These are phyloP conservation scores for Epichloe coenophiala DNA, from an alignment of 2,329 filamentous ascomycete species.

Conservation along the genomic window DNA sequence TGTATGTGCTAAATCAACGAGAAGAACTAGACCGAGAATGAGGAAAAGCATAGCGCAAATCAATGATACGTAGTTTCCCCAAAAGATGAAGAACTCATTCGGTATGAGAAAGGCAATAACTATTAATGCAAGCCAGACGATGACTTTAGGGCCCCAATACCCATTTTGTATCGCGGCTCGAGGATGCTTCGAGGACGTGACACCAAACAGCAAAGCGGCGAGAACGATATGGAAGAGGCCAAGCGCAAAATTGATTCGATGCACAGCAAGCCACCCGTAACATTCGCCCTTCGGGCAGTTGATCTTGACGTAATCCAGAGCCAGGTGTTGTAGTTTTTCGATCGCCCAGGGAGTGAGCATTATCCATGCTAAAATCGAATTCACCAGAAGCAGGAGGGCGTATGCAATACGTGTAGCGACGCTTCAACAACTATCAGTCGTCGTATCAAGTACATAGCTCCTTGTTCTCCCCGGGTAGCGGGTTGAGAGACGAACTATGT, in stretches of 20 bases:
- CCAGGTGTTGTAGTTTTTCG: conserved; percentile 83
- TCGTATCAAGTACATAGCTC: neutral
- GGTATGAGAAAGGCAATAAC: conserved; percentile 93
- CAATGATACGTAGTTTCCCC: conserved; percentile 83
- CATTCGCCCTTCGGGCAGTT: conserved; percentile 83
- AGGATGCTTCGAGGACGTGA: conserved; percentile 73
- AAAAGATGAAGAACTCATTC: conserved; percentile 85
- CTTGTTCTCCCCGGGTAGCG: neutral
- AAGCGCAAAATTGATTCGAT: conserved; percentile 95
- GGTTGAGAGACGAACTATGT: neutral
- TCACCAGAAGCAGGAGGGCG: conserved; percentile 84
- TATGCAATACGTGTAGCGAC: conserved; percentile 96
- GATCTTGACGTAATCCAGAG: conserved; percentile 92
- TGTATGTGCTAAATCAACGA: conserved; percentile 89
- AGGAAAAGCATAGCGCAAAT: conserved; percentile 85
- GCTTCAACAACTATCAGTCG: conserved; percentile 28
- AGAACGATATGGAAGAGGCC: conserved; percentile 86
- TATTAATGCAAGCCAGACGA: conserved; percentile 76
- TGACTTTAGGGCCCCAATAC: conserved; percentile 96
- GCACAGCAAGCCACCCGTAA: conserved; percentile 90
- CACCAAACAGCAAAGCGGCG: conserved; percentile 71
- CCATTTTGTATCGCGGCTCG: conserved; percentile 88
- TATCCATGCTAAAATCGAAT: conserved; percentile 95
- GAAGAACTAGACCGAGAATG: conserved; percentile 76
- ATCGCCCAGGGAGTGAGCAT: conserved; percentile 99